phyloP scores from a whole-genome alignment of 805 yeast species.

The Torulaspora gathmanii region DNA sequence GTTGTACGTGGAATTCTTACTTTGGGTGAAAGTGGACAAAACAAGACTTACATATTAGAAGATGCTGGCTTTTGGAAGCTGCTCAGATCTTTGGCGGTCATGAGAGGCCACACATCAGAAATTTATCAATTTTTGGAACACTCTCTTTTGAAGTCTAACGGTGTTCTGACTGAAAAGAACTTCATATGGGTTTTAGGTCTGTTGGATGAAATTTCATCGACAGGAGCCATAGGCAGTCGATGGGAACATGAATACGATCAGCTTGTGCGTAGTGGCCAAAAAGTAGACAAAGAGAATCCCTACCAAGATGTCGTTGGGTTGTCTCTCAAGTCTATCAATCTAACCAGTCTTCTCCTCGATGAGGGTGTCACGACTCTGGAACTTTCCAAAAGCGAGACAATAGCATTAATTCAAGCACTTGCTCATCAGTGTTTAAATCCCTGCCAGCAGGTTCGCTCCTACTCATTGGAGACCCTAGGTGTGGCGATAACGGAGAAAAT shows the following conservation, averaged over 20 bases:
- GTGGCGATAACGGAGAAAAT: slow-evolving; percentile 38
- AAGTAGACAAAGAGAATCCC: slow-evolving; percentile 43
- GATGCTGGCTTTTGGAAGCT: slow-evolving; percentile 54
- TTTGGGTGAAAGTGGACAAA: slow-evolving; percentile 26
- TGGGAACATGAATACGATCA: slow-evolving; percentile 62
- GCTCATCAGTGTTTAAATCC: slow-evolving; percentile 90
- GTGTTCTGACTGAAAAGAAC: slow-evolving; percentile 44
- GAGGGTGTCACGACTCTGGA: slow-evolving; percentile 17
- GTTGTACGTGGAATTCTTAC: slow-evolving; percentile 42
- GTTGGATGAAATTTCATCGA: slow-evolving; percentile 72
- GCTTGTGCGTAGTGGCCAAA: slow-evolving; percentile 42
- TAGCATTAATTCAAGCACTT: slow-evolving; percentile 71
- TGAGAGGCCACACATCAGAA: slow-evolving; percentile 39
- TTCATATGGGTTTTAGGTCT: slow-evolving; percentile 65
- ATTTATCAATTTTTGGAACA: slow-evolving; percentile 48
- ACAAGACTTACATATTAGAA: slow-evolving; percentile 41
- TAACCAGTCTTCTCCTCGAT: slow-evolving; percentile 51
- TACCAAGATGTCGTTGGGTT: slow-evolving; percentile 51
- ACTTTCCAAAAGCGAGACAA: slow-evolving; percentile 34
- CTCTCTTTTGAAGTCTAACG: slow-evolving; percentile 33
- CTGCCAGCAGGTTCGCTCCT: slow-evolving; percentile 66
- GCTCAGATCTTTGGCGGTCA: slow-evolving; percentile 45
- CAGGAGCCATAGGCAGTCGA: slow-evolving; percentile 74
- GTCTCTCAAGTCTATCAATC: slow-evolving; percentile 56
- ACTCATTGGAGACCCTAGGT: slow-evolving; percentile 61